These are phyloP conservation scores for Lodderomyces pseudojiufengensis DNA, from an alignment of 1,139 yeast species.

Conservation along the genomic window DNA sequence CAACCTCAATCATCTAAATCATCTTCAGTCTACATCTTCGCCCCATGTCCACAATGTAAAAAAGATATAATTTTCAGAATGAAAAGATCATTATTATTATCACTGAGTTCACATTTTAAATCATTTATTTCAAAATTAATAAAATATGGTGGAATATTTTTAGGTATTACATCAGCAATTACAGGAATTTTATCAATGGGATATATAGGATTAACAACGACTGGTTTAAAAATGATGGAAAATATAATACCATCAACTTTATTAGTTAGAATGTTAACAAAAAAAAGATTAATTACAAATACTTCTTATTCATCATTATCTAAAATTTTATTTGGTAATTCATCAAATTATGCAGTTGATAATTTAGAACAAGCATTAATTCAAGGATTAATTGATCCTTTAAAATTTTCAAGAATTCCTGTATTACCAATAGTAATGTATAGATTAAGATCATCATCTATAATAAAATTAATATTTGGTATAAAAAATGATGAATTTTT, in stretches of 20 bases:
- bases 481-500: constrained; percentile 14
- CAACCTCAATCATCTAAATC: background rate
- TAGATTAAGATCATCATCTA: constrained; percentile 37
- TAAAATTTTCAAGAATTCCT: constrained; percentile 40
- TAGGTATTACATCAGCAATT: constrained; percentile 40
- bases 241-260: constrained; percentile 35
- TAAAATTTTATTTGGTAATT: constrained; percentile 19
- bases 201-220: constrained; percentile 38
- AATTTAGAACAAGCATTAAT: constrained; percentile 32
- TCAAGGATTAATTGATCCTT: constrained; percentile 37
- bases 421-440: constrained; percentile 39
- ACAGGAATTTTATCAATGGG: constrained; percentile 44
- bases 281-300: constrained; percentile 8
- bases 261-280: constrained; percentile 29
- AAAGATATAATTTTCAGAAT: constrained; percentile 33
- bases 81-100: constrained; percentile 28
- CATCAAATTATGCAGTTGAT: constrained; percentile 22
- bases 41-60: constrained; percentile 46
- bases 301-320: constrained; percentile 15
- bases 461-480: constrained; percentile 27
- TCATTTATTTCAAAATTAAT: constrained; percentile 21
- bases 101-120: constrained; percentile 20
- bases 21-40: constrained; percentile 20
- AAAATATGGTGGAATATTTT: constrained; percentile 31
- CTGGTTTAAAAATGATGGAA: constrained; percentile 41